phyloP scores from a whole-genome alignment of 305 asterid species.

The Rubia peregrina region DNA sequence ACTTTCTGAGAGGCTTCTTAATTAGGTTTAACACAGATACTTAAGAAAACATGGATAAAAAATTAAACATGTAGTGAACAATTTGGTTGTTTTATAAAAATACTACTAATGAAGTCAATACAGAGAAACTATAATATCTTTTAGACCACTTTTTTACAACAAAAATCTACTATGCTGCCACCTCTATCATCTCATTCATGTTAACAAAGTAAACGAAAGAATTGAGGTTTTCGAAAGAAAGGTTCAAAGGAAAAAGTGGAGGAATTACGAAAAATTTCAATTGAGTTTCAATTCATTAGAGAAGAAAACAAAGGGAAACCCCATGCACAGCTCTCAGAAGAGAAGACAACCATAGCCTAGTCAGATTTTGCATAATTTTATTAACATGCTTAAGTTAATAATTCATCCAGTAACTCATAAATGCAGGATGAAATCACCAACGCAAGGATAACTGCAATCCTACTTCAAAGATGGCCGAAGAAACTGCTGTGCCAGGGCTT shows the following conservation, averaged over 20 bases:
- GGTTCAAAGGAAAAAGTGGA: background rate
- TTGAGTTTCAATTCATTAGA: background rate
- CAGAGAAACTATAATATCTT: background rate
- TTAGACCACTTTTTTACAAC: background rate
- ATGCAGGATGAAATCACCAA: background rate
- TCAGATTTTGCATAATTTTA: background rate
- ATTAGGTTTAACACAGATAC: background rate
- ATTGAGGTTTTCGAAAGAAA: background rate
- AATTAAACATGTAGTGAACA: background rate
- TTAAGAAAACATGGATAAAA: background rate
- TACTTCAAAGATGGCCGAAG: constrained; percentile 27
- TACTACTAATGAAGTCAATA: background rate
- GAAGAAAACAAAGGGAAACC: background rate
- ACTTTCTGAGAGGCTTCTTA: background rate
- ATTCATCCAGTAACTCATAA: background rate
- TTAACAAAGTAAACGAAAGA: background rate
- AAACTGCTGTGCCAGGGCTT: constrained; percentile 32
- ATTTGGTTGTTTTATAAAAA: background rate
- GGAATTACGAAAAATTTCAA: background rate
- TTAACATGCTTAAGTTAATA: no score
- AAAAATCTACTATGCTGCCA: background rate
- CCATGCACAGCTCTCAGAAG: background rate
- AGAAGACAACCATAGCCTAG: background rate
- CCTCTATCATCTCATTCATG: background rate
- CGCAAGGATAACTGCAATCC: constrained; percentile 6